Evolutionary conservation across 495 filamentous ascomycete species (phyloP).

Genomic region (Platismatia glauca): DNA sequence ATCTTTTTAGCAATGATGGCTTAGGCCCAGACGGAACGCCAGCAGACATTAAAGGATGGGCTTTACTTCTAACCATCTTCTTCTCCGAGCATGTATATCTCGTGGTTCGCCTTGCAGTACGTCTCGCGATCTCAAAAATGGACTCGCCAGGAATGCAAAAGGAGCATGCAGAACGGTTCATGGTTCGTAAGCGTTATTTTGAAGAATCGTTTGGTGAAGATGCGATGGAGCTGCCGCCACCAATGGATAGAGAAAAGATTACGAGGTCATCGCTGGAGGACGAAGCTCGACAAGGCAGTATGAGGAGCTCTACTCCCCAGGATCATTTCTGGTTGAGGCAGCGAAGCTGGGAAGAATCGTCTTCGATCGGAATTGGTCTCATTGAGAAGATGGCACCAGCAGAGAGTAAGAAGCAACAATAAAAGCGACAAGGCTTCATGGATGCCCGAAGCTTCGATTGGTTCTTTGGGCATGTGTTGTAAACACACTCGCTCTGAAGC

Average conservation of each 20-base stretch:
- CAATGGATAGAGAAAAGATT: constrained; percentile 34
- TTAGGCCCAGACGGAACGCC: constrained; percentile 50
- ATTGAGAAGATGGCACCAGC: constrained; percentile 42
- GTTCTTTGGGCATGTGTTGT: neutral
- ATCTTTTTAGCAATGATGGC: constrained; percentile 67
- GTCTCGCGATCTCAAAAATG: constrained; percentile 62
- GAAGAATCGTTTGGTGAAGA: constrained; percentile 48
- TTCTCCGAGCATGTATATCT: constrained; percentile 85
- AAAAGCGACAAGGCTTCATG: constrained; percentile 3
- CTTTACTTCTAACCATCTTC: constrained; percentile 72
- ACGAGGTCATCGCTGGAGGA: constrained; percentile 47
- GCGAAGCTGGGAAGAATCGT: constrained; percentile 51
- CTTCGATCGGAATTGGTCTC: constrained; percentile 46
- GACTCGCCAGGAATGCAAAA: constrained; percentile 78
- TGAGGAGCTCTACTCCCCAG: constrained; percentile 44
- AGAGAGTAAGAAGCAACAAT: constrained; percentile 53
- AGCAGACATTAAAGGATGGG: constrained; percentile 66
- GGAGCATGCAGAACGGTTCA: constrained; percentile 65
- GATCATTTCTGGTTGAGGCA: constrained; percentile 64
- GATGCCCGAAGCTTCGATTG: neutral
- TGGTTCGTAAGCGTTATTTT: constrained; percentile 62
- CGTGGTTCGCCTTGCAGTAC: constrained; percentile 57
- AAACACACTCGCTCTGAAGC: neutral
- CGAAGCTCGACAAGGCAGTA: constrained; percentile 54
- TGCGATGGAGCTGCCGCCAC: constrained; percentile 22